phyloP scores from a whole-genome alignment of 495 filamentous ascomycete genomes.

The Pseudomonodictys pantanalensis region DNA sequence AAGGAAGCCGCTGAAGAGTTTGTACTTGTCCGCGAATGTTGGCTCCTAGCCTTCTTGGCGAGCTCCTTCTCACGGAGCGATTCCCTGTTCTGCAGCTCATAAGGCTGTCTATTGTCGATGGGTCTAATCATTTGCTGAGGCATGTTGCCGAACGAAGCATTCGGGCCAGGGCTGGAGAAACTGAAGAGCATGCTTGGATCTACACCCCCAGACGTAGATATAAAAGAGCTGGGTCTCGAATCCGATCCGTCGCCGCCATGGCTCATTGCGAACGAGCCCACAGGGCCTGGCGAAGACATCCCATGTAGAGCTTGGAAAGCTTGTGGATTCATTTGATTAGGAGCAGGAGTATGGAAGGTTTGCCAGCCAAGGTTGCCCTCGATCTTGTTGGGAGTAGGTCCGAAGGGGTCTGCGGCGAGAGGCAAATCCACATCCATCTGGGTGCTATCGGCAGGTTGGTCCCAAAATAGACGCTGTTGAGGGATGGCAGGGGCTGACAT shows the following conservation, averaged over 20 bases:
- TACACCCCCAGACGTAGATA: slow-evolving; percentile 33
- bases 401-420: slow-evolving; percentile 37
- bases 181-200: slow-evolving; percentile 39
- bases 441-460: slow-evolving; percentile 48
- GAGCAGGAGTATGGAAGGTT: slow-evolving; percentile 15
- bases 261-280: slow-evolving; percentile 9
- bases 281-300: slow-evolving; percentile 20
- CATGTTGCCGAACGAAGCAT: slow-evolving; percentile 8
- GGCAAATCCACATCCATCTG: slow-evolving; percentile 34
- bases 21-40: slow-evolving; percentile 36
- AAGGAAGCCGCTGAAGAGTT: slow-evolving; percentile 28
- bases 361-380: slow-evolving; percentile 14
- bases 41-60: slow-evolving; percentile 24
- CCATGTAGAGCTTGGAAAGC: slow-evolving; percentile 31
- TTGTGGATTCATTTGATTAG: slow-evolving; percentile 25
- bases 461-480: slow-evolving; percentile 72
- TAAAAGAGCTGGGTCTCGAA: slow-evolving; percentile 29
- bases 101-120: slow-evolving; percentile 29
- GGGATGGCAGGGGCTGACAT: slow-evolving; percentile 65
- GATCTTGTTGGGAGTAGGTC: slow-evolving; percentile 29
- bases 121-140: slow-evolving; percentile 1
- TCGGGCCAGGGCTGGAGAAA: slow-evolving; percentile 29
- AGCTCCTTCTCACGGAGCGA: slow-evolving; percentile 31
- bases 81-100: slow-evolving; percentile 34
- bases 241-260: not conserved